These are phyloP conservation scores for Diaporthe velutina DNA, from an alignment of 2,329 filamentous ascomycete genomes.

Conservation along the genomic window DNA sequence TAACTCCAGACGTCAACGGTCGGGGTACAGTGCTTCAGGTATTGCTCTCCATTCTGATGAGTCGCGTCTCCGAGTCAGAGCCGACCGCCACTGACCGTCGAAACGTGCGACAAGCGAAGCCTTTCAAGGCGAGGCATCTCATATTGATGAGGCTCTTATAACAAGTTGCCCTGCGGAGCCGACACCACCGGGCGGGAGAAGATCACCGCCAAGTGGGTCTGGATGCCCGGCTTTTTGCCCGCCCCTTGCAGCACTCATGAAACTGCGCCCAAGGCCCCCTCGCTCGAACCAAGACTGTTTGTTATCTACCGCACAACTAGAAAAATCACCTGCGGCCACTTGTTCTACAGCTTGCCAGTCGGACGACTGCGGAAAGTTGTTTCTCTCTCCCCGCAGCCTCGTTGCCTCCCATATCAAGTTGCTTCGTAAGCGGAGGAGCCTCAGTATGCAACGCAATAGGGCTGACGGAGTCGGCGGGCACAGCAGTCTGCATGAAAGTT, in stretches of 20 bases:
- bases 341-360: background rate
- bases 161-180: constrained; percentile 12
- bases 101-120: background rate
- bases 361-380: background rate
- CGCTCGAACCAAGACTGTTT: background rate
- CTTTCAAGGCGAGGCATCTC: constrained; percentile 30
- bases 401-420: background rate
- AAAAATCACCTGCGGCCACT: background rate
- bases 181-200: constrained; percentile 27
- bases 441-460: background rate
- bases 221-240: background rate
- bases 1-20: constrained; percentile 26
- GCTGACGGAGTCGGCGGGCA: constrained; percentile 1
- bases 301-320: background rate
- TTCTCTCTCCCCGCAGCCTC: background rate
- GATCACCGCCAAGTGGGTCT: constrained; percentile 30
- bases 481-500: constrained; percentile 24
- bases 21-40: constrained; percentile 14
- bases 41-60: background rate
- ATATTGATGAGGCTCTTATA: constrained; percentile 30
- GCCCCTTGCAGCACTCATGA: constrained; percentile 30
- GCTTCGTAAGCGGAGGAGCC: constrained; percentile 11
- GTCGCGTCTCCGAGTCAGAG: constrained; percentile 20
- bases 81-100: background rate
- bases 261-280: constrained; percentile 3